A percentile compares a stretch with the other conserved stretches of the same genome.
phyloP scores from a whole-genome alignment of 2,329 filamentous ascomycete species.

The Colletotrichum sp. region DNA sequence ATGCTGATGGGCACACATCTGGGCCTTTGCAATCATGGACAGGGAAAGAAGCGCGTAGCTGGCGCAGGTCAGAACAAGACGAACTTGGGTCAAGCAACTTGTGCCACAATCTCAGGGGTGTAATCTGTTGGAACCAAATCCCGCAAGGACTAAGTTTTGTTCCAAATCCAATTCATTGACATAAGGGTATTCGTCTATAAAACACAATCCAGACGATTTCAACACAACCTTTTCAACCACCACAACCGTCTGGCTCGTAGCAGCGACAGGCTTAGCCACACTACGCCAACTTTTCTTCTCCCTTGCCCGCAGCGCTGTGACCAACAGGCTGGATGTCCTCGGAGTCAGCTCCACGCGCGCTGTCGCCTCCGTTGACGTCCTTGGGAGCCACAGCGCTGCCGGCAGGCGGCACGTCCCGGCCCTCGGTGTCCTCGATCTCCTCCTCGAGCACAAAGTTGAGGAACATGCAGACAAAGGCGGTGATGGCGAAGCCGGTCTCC shows the following conservation, averaged over 20 bases:
- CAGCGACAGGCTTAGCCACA: too few relatives aligned
- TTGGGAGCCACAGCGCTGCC: not conserved
- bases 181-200: not conserved
- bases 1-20: not conserved
- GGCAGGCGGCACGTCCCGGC: not conserved
- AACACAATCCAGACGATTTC: not conserved
- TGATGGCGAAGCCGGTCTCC: constrained; percentile 77
- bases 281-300: constrained; percentile 17
- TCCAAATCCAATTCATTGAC: not conserved
- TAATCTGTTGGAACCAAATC: not conserved
- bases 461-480: constrained; percentile 73
- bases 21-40: not conserved
- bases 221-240: not conserved
- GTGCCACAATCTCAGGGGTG: not conserved
- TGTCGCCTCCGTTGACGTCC: constrained; percentile 12
- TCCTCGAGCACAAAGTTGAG: constrained; percentile 77
- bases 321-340: constrained; percentile 18
- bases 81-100: not conserved
- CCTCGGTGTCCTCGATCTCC: constrained; percentile 70
- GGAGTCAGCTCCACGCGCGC: constrained; percentile 16
- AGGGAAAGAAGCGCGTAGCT: not conserved
- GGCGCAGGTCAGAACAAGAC: not conserved
- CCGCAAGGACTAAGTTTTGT: not conserved
- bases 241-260: not conserved
- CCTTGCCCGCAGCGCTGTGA: not conserved